Base-by-base conservation (phyloP, 1,139 yeast genomes). In the Scheffersomyces illinoinensis region DNA sequence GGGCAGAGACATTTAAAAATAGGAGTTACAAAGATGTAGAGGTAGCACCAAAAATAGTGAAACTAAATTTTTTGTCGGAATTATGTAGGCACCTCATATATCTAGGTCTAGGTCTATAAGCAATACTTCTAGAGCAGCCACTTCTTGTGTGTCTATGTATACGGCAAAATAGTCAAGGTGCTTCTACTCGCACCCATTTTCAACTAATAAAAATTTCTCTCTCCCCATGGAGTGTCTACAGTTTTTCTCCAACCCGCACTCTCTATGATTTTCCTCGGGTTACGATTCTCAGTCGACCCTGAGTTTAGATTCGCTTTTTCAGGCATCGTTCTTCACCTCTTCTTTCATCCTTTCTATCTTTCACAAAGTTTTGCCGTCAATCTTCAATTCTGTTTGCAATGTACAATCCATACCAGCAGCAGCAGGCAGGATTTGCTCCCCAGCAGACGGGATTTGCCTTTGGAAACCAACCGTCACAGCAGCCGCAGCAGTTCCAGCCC, bases 391-490 rank as follows among this genome's bases (percentile, higher is more conserved):
- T 33, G 43, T 10, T 24, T 33, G 43, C 43, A 4, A 80, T 81
- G 85, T 80, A 78, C 67, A 81, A 80, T 67, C 83, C 81, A 63
- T 79, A 79, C 66, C 83, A 78, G 62, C 67, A 62, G 62, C 72
- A 64, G 64, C 70, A 66, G 57, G 64, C 64, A 59, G 79, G 79
- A 57, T 76, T 67, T 69, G 72, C 70, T 62, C 66, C 71, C 58
- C 79, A 75, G 56, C 70, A 61, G 56, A 68, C 75, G 10, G 75
- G 75, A 8, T 71, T 58, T 62, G 68, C 63, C 46, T 70, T 68
- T 53, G 73, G 72, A 43, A 69, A 63, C 61, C 58, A 61, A 43
- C 21, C 58, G 53, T 21, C 57, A 52, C 24, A 58, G 53, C 65
- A 62, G 56, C 64, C 61, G 43, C 67, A 61, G 59, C 71, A 59